Base-by-base conservation (phyloP, 305 asterid species). In the Fraxinus baroniana region DNA sequence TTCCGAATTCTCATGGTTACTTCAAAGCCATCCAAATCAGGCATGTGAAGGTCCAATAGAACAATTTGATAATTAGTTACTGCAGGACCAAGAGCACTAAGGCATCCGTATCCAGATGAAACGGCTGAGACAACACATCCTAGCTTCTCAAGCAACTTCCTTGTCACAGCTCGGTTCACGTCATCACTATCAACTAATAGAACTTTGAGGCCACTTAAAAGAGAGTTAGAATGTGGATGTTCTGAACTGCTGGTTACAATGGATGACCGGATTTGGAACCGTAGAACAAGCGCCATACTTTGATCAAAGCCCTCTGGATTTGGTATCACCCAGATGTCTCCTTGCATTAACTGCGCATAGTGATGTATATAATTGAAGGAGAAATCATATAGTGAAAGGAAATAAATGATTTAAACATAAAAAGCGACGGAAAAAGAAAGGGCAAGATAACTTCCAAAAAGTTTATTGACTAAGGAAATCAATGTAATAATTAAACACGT, bases 331-430 rank as follows among this genome's bases (percentile, higher is more conserved):
- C 95, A 89, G 17, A 96, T 90, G 80, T 96, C 98, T 79, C 99
- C 99, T 91, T 94, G 98, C 98, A 96, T 96, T 81, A 94, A 85
- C 99, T 96, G 98, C 84, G 7, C 22, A 84, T 83, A 0, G 35
- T 10, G 4, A 24, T 76, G 37, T 62, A 35, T 52, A 81, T 9
- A 62, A 8, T 20, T 20, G 32, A 7, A 24, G 9, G 7, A 22
- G 33, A 64, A 22, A 1, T 12, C n/a, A 44, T 44, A 44, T 13
- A 12, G 55, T 0, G n/a, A n/a, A 52, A 52, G 22, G 62, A 17
- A 52, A 52, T 4, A 17, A 60, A 60, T 18, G 30, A 60, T 7
- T 7, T 18, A 15, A 49, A 49, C 28, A 57, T 60, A 60, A 5
- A 52, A 52, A 52, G 3, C n/a, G 66, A 55, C 9, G 2, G 8